A percentile compares a stretch with the other conserved stretches of the same genome.
Conservation (phyloP, 1,284 basidiomycete species). For the Meripilus lineatus region DNA sequence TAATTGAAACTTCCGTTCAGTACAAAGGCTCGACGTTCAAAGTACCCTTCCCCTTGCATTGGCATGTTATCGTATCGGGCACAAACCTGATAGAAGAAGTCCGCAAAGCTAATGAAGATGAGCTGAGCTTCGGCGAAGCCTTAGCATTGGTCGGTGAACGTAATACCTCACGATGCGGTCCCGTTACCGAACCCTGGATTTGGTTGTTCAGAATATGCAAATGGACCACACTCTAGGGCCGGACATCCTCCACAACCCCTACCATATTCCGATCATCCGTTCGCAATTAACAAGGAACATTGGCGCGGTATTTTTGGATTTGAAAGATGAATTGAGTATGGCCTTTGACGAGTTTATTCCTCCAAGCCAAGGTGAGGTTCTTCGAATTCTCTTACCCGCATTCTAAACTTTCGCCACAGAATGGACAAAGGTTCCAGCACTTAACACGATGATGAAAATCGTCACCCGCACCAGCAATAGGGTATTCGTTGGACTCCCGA, state of each 20-base stretch:
- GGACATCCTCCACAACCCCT: neutral
- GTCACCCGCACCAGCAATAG: slow-evolving; percentile 6
- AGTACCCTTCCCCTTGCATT: slow-evolving; percentile 14
- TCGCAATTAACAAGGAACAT: slow-evolving; percentile 2
- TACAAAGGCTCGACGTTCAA: slow-evolving; percentile 15
- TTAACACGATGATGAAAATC: slow-evolving; percentile 6
- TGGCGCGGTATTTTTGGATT: neutral
- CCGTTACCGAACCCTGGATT: neutral
- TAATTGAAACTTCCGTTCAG: slow-evolving; percentile 1
- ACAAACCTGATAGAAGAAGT: slow-evolving; percentile 18
- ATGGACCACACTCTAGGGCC: slow-evolving; percentile 2
- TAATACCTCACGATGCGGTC: slow-evolving; percentile 10
- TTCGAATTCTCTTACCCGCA: neutral
- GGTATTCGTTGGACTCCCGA: slow-evolving; percentile 35
- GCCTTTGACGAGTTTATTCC: slow-evolving; percentile 5
- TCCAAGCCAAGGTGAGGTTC: neutral
- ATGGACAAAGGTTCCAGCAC: slow-evolving; percentile 5
- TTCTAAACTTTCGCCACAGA: slow-evolving; percentile 2
- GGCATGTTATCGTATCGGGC: slow-evolving; percentile 16
- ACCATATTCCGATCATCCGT: slow-evolving; percentile 1
- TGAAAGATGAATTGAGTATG: slow-evolving; percentile 1
- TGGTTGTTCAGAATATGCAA: neutral
- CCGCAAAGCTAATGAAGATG: slow-evolving; percentile 17
- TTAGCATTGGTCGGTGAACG: slow-evolving; percentile 13
- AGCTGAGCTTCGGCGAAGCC: slow-evolving; percentile 17